phyloP scores from a whole-genome alignment of 768 basidiomycete species.

The Lepiota venenata region DNA sequence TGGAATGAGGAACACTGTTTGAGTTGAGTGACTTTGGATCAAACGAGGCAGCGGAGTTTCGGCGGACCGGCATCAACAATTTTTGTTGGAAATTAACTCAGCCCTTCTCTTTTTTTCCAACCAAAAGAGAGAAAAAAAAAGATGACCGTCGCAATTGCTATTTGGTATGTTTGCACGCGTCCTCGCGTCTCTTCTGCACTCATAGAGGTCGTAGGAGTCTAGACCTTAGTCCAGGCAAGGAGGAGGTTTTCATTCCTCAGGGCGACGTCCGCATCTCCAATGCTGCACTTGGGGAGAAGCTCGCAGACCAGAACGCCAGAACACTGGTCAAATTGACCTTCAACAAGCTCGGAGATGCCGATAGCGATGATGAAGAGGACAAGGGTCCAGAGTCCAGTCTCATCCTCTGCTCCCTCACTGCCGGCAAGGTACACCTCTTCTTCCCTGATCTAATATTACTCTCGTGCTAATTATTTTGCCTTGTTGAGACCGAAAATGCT shows the following conservation, averaged over 20 bases:
- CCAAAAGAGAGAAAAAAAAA: slow-evolving; percentile 15
- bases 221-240: slow-evolving; percentile 53
- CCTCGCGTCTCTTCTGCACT: slow-evolving; percentile 5
- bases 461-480: background rate
- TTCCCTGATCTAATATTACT: background rate
- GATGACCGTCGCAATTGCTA: slow-evolving; percentile 61
- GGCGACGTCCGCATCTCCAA: slow-evolving; percentile 80
- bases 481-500: slow-evolving; percentile 70
- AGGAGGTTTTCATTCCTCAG: slow-evolving; percentile 53
- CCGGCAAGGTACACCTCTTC: slow-evolving; percentile 60
- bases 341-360: slow-evolving; percentile 28
- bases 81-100: slow-evolving; percentile 15
- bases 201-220: slow-evolving; percentile 48
- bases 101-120: slow-evolving; percentile 12
- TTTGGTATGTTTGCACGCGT: slow-evolving; percentile 54
- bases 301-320: slow-evolving; percentile 56
- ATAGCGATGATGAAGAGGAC: slow-evolving; percentile 43
- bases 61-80: slow-evolving; percentile 10
- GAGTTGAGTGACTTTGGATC: slow-evolving; percentile 6
- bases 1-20: background rate
- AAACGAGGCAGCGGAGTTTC: slow-evolving; percentile 43
- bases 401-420: slow-evolving; percentile 75
- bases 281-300: slow-evolving; percentile 71
- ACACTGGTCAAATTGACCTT: slow-evolving; percentile 70
- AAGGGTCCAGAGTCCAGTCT: slow-evolving; percentile 42